These are phyloP conservation scores for Cardamine resedifolia DNA, from an alignment of 345 rosid genomes.

Conservation along the genomic window DNA sequence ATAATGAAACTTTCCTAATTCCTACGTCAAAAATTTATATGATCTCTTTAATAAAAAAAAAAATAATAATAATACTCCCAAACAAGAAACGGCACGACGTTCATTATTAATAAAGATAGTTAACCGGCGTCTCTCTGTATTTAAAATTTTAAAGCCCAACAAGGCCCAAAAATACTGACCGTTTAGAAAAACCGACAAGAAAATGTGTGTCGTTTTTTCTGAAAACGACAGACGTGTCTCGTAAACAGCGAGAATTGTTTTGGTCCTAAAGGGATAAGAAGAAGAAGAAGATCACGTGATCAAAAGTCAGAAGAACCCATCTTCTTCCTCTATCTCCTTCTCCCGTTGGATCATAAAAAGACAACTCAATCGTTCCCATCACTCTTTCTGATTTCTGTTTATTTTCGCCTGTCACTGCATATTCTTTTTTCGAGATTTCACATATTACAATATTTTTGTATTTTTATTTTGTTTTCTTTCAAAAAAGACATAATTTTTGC, in stretches of 20 bases:
- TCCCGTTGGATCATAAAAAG: slow-evolving; percentile 27
- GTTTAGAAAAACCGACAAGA: background rate
- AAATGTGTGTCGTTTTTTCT: background rate
- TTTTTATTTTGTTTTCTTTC: background rate
- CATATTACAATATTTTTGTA: background rate
- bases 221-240: slow-evolving; percentile 21
- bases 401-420: background rate
- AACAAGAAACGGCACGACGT: slow-evolving; percentile 26
- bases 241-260: background rate
- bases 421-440: background rate
- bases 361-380: slow-evolving; percentile 25
- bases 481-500: background rate
- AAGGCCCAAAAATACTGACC: background rate
- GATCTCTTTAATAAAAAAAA: too few species aligned
- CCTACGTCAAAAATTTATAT: background rate
- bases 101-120: background rate
- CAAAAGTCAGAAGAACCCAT: slow-evolving; percentile 19
- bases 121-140: background rate
- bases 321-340: background rate
- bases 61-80: too few species aligned
- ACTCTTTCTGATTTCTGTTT: slow-evolving; percentile 14
- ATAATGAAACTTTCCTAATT: background rate
- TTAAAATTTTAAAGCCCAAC: background rate
- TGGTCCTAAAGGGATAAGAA: slow-evolving; percentile 34
- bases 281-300: slow-evolving; percentile 34